Percentiles rank a stretch among this genome's conserved stretches.
These are phyloP conservation scores for Tulasnella sp. DNA, from an alignment of 768 basidiomycete genomes.

Conservation along the genomic window DNA sequence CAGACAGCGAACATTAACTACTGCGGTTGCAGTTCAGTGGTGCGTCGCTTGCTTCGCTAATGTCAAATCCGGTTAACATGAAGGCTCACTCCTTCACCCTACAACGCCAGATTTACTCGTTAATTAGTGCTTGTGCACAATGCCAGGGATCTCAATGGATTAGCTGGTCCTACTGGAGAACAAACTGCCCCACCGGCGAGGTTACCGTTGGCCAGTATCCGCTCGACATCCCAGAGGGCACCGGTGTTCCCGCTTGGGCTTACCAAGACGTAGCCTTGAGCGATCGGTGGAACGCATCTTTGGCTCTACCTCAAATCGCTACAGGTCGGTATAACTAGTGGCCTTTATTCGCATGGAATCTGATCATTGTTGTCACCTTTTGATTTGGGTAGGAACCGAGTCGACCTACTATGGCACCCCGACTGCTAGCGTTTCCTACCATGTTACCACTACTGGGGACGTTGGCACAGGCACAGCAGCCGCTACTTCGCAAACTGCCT, in stretches of 20 bases:
- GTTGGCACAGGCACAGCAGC: neutral
- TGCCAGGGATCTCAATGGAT: slow-evolving; percentile 39
- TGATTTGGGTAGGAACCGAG: neutral
- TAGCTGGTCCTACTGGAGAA: slow-evolving; percentile 23
- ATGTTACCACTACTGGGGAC: neutral
- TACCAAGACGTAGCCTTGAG: slow-evolving; percentile 38
- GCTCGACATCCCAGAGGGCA: slow-evolving; percentile 33
- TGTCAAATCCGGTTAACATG: too few relatives aligned
- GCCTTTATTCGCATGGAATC: neutral
- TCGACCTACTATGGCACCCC: slow-evolving; percentile 9
- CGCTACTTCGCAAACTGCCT: neutral
- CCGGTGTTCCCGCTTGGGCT: slow-evolving; percentile 50
- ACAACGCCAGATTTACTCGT: slow-evolving; percentile 29
- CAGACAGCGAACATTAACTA: neutral
- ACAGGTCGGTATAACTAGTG: neutral
- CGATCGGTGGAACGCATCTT: neutral
- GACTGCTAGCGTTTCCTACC: neutral
- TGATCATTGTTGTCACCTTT: neutral
- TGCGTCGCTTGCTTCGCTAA: neutral
- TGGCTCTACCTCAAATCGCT: neutral
- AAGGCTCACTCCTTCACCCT: too few relatives aligned
- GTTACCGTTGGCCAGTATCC: slow-evolving; percentile 31
- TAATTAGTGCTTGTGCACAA: slow-evolving; percentile 45
- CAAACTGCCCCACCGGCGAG: slow-evolving; percentile 8
- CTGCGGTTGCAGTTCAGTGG: slow-evolving; percentile 47